A percentile compares a stretch with the other conserved stretches of the same genome.
phyloP scores from a whole-genome alignment of 208 protist species.

The Leishmania major region DNA sequence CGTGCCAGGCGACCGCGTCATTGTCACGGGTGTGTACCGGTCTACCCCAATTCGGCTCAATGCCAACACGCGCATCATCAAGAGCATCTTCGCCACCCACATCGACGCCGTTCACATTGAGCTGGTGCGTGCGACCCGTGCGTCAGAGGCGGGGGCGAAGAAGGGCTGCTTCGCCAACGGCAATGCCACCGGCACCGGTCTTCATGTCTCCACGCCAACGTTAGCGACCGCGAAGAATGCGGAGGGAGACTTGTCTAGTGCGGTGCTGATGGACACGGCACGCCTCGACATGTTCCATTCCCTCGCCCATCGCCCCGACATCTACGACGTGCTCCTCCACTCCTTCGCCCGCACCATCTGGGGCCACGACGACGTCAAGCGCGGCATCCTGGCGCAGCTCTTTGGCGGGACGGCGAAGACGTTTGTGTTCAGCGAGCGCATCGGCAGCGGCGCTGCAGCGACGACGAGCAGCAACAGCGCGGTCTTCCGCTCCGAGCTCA shows the following conservation, averaged over 20 bases:
- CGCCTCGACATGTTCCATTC: constrained; percentile 78
- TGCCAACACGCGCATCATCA: constrained; percentile 91
- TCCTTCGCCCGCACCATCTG: constrained; percentile 98
- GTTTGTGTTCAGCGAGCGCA: constrained; percentile 66
- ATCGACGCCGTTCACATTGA: constrained; percentile 98
- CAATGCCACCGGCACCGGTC: background rate
- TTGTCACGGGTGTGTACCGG: constrained; percentile 98
- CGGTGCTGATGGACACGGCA: constrained; percentile 50
- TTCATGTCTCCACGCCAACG: constrained; percentile 16
- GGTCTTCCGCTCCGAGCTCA: constrained; percentile 96
- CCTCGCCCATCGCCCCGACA: constrained; percentile 87
- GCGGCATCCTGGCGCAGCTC: constrained; percentile 98
- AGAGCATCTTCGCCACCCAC: constrained; percentile 96
- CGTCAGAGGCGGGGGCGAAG: background rate
- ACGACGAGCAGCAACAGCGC: constrained; percentile 46
- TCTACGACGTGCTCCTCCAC: constrained; percentile 95
- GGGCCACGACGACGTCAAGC: constrained; percentile 99
- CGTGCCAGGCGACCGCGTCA: constrained; percentile 97
- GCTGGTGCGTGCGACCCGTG: constrained; percentile 57
- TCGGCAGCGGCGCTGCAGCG: background rate
- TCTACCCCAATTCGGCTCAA: constrained; percentile 94
- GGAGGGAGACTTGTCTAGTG: constrained; percentile 8
- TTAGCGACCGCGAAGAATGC: constrained; percentile 18
- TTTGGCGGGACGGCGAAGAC: constrained; percentile 98
- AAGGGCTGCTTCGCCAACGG: background rate